These are phyloP conservation scores for Blastobotrys robertii DNA, from an alignment of 805 yeast species.

Conservation along the genomic window DNA sequence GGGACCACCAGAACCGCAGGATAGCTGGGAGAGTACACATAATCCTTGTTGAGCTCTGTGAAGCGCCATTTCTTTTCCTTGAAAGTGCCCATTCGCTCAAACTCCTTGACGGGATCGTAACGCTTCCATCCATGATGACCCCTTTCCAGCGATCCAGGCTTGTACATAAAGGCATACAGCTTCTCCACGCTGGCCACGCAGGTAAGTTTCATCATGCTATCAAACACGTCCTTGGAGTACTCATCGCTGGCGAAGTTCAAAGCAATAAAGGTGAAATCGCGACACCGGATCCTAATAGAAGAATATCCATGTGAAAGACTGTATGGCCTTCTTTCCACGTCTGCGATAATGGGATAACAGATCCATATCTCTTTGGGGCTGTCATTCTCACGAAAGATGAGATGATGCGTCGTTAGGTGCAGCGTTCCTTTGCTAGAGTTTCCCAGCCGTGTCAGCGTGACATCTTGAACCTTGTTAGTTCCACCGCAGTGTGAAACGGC, in stretches of 20 bases:
- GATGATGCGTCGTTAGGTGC: constrained; percentile 66
- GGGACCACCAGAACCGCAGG: constrained; percentile 68
- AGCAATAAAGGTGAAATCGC: constrained; percentile 76
- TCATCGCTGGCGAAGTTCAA: constrained; percentile 56
- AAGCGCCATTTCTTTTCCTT: constrained; percentile 53
- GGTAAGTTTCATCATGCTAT: constrained; percentile 58
- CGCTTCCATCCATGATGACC: constrained; percentile 62
- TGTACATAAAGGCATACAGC: constrained; percentile 75
- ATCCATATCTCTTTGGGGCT: constrained; percentile 70
- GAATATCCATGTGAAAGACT: constrained; percentile 21
- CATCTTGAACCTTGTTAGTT: constrained; percentile 28
- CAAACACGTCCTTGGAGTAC: constrained; percentile 61
- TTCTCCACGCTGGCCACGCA: constrained; percentile 41
- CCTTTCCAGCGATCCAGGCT: constrained; percentile 62
- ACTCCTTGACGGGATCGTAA: constrained; percentile 56
- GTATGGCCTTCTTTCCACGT: constrained; percentile 18
- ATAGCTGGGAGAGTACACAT: constrained; percentile 61
- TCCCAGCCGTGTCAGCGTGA: constrained; percentile 52
- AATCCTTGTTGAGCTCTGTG: constrained; percentile 52
- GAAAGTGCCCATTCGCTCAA: constrained; percentile 58
- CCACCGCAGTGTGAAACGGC: background rate
- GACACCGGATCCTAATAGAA: constrained; percentile 61
- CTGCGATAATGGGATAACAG: constrained; percentile 74
- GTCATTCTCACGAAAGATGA: constrained; percentile 41
- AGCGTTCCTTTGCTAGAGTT: constrained; percentile 45